Evolutionary conservation across 805 yeast genomes (phyloP).

Genomic region (Saturnispora kantuleensis): DNA sequence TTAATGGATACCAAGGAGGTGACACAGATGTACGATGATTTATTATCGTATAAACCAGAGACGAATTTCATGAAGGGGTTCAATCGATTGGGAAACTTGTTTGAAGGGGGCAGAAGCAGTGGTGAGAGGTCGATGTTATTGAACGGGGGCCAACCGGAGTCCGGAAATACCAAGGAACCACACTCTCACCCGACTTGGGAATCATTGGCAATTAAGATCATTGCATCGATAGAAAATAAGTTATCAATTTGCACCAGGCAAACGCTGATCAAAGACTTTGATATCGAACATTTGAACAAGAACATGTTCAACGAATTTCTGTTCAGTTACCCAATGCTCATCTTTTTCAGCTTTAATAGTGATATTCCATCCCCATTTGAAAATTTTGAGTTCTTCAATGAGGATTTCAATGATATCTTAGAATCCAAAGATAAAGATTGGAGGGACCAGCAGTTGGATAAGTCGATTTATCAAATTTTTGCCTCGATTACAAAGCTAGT

Average conservation of each 20-base stretch:
- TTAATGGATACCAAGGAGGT: not conserved
- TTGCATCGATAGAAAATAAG: slow-evolving; percentile 31
- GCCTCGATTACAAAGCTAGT: slow-evolving; percentile 31
- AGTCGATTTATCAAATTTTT: slow-evolving; percentile 29
- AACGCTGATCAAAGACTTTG: not conserved
- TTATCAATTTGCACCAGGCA: slow-evolving; percentile 17
- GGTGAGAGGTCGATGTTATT: too few relatives aligned
- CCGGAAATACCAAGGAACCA: not conserved
- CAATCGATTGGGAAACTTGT: too few relatives aligned
- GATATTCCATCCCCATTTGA: slow-evolving; percentile 35
- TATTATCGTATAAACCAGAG: slow-evolving; percentile 25
- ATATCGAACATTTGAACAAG: slow-evolving; percentile 6
- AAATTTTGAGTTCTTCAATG: slow-evolving; percentile 25
- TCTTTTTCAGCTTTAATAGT: slow-evolving; percentile 28
- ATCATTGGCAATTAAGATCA: slow-evolving; percentile 31
- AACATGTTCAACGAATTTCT: slow-evolving; percentile 21
- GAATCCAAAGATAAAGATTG: slow-evolving; percentile 15
- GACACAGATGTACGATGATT: slow-evolving; percentile 8
- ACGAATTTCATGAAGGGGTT: not conserved
- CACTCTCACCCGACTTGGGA: slow-evolving; percentile 25
- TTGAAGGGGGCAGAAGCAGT: too few relatives aligned
- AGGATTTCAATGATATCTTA: slow-evolving; percentile 11
- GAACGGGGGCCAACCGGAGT: too few relatives aligned
- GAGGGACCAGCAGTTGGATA: slow-evolving; percentile 31
- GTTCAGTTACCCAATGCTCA: slow-evolving; percentile 31